phyloP scores from a whole-genome alignment of 768 basidiomycete genomes.

The Lanmaoa rubissima region DNA sequence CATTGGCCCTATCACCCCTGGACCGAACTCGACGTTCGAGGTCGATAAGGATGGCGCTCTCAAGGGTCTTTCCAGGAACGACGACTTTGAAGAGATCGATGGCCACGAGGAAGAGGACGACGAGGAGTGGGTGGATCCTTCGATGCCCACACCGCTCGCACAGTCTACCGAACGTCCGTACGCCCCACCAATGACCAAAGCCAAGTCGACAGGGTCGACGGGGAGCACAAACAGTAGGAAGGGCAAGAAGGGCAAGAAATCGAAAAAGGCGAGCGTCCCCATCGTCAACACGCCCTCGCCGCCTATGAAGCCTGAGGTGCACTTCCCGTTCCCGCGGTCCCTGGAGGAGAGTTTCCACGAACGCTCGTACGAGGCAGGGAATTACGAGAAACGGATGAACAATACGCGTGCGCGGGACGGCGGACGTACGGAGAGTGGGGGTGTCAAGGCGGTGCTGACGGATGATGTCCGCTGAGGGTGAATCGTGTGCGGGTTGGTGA shows the following conservation, averaged over 20 bases:
- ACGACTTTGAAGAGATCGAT: constrained; percentile 31
- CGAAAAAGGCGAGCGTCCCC: constrained; percentile 35
- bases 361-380: constrained; percentile 19
- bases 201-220: constrained; percentile 29
- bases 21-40: constrained; percentile 40
- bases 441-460: constrained; percentile 71
- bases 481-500: constrained; percentile 5
- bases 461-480: constrained; percentile 31
- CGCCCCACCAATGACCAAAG: constrained; percentile 27
- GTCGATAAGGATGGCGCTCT: constrained; percentile 17
- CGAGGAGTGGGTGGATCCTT: constrained; percentile 71
- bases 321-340: constrained; percentile 67
- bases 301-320: constrained; percentile 32
- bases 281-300: constrained; percentile 39
- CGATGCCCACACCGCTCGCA: constrained; percentile 41
- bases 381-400: constrained; percentile 59
- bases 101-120: constrained; percentile 36
- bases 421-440: constrained; percentile 81
- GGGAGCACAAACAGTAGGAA: constrained; percentile 26
- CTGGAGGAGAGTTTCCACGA: constrained; percentile 37
- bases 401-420: constrained; percentile 73
- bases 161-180: constrained; percentile 22
- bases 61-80: constrained; percentile 28
- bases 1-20: constrained; percentile 67
- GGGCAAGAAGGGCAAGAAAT: constrained; percentile 38